Conservation (phyloP, 2,329 filamentous ascomycete genomes). For the Aspergillus eucalypticola region DNA sequence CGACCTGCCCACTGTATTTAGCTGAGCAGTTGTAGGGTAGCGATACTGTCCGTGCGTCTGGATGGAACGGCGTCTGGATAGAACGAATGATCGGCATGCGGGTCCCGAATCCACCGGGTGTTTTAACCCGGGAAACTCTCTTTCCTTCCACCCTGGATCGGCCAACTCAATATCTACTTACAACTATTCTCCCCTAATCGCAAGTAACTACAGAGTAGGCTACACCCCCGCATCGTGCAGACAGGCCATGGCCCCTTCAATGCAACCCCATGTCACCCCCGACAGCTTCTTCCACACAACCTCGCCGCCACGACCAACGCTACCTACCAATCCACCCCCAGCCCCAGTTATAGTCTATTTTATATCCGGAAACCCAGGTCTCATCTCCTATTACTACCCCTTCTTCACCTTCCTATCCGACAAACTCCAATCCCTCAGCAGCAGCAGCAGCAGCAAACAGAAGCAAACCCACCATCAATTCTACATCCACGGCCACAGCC, state of each 20-base stretch:
- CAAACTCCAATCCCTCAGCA: constrained; percentile 17
- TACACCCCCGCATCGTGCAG: not conserved
- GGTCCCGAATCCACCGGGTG: not conserved
- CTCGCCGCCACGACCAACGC: not conserved
- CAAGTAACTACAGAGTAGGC: not conserved
- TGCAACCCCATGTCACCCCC: constrained; percentile 27
- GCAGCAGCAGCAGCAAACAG: not conserved
- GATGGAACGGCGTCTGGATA: not conserved
- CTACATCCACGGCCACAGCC: constrained; percentile 37
- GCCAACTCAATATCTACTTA: not conserved
- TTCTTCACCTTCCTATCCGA: constrained; percentile 43
- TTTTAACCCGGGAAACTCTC: not conserved
- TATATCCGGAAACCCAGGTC: constrained; percentile 53
- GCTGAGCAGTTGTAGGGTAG: not conserved
- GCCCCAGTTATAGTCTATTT: constrained; percentile 42
- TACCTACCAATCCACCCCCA: not conserved
- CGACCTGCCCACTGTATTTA: not conserved
- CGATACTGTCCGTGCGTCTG: not conserved
- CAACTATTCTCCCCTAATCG: not conserved
- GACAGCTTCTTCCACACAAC: constrained; percentile 33
- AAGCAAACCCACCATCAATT: constrained; percentile 7
- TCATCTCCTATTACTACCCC: constrained; percentile 52
- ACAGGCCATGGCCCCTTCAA: not conserved
- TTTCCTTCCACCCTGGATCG: not conserved
- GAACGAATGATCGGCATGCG: not conserved